phyloP scores from a whole-genome alignment of 208 protist species.

The Leishmania aethiopica region DNA sequence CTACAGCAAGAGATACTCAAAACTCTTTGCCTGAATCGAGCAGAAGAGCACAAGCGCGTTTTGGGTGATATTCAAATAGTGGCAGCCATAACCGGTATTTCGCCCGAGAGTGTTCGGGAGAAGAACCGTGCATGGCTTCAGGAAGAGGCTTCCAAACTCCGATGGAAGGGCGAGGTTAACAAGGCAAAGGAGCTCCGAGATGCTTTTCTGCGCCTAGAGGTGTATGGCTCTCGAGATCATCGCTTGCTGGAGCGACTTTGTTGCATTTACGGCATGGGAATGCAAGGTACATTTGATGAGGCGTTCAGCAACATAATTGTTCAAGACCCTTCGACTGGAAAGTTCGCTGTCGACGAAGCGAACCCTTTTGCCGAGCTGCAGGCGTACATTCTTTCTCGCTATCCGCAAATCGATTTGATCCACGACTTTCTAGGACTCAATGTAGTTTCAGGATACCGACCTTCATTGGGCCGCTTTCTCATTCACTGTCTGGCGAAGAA shows the following conservation, averaged over 20 bases:
- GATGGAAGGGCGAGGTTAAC: constrained; percentile 87
- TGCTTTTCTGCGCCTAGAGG: constrained; percentile 81
- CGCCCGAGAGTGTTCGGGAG: constrained; percentile 41
- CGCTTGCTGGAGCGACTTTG: constrained; percentile 76
- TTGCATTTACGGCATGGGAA: constrained; percentile 81
- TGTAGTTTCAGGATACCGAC: constrained; percentile 60
- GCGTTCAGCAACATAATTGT: constrained; percentile 83
- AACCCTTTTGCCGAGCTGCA: constrained; percentile 73
- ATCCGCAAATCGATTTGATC: constrained; percentile 74
- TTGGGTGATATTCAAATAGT: constrained; percentile 54
- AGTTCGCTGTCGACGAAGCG: constrained; percentile 45
- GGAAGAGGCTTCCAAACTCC: constrained; percentile 71
- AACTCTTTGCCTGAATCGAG: constrained; percentile 45
- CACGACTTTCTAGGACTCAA: constrained; percentile 89
- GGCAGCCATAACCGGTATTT: constrained; percentile 44
- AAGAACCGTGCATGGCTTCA: constrained; percentile 83
- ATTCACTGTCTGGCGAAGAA: constrained; percentile 34
- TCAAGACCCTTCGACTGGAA: constrained; percentile 54
- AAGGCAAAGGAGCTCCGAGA: constrained; percentile 80
- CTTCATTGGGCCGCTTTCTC: constrained; percentile 60
- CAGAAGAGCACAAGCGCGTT: constrained; percentile 44
- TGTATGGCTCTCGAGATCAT: constrained; percentile 70
- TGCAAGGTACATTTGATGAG: constrained; percentile 74
- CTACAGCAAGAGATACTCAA: constrained; percentile 77
- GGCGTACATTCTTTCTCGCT: constrained; percentile 56